phyloP scores from a whole-genome alignment of 2,329 filamentous ascomycete species.

The Epichloe amarillans region DNA sequence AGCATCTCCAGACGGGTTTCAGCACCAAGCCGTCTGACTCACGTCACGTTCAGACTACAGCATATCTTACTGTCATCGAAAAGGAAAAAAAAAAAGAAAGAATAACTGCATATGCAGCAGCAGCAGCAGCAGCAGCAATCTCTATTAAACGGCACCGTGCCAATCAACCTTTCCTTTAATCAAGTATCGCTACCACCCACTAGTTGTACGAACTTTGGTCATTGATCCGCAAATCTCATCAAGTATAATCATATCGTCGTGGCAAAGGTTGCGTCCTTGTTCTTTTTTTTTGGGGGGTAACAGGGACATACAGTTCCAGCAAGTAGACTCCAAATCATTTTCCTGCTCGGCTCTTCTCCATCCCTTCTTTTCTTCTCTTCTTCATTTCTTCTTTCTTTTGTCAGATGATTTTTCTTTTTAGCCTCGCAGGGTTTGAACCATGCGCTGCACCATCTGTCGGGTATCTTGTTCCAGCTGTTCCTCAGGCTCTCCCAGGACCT shows the following conservation, averaged over 20 bases:
- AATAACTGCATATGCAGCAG: too few species aligned
- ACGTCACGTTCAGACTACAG: too few species aligned
- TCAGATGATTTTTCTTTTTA: background rate
- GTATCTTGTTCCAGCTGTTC: constrained; percentile 66
- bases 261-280: background rate
- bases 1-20: background rate
- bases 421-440: constrained; percentile 35
- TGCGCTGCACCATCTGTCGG: constrained; percentile 49
- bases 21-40: background rate
- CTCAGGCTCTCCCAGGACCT: constrained; percentile 57
- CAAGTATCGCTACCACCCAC: constrained; percentile 1
- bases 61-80: too few species aligned
- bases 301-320: background rate
- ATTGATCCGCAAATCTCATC: constrained; percentile 5
- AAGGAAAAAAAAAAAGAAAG: too few species aligned
- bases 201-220: background rate
- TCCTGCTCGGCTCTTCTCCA: background rate
- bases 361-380: background rate
- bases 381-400: background rate
- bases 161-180: background rate
- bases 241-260: constrained; percentile 5
- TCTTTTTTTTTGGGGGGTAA: background rate
- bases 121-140: background rate
- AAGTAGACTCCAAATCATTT: background rate
- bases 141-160: background rate